These are phyloP conservation scores for Ophiognomonia clavigignenti-juglandacearum DNA, from an alignment of 2,329 filamentous ascomycete species.

Conservation along the genomic window DNA sequence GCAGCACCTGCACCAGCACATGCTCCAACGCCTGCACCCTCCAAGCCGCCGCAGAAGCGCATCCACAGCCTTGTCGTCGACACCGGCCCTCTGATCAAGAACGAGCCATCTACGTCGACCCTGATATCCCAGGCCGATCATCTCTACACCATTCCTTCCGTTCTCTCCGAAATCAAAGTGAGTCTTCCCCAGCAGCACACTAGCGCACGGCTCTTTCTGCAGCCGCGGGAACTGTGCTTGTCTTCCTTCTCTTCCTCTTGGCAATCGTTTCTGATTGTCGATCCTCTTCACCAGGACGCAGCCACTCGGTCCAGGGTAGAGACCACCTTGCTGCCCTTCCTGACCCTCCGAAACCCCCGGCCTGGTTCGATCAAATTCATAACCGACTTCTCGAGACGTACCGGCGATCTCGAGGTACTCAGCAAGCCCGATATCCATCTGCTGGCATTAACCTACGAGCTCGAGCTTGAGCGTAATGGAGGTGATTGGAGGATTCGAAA, in stretches of 20 bases:
- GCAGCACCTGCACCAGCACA: background rate
- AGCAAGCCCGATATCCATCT: constrained; percentile 87
- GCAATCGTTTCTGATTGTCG: background rate
- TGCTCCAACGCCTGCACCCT: background rate
- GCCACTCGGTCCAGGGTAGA: constrained; percentile 77
- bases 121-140: constrained; percentile 72
- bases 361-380: constrained; percentile 76
- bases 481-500: constrained; percentile 82
- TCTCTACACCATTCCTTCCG: constrained; percentile 78
- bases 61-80: constrained; percentile 85
- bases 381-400: constrained; percentile 79
- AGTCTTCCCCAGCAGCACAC: too few relatives aligned
- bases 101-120: constrained; percentile 79
- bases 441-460: constrained; percentile 83
- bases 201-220: background rate
- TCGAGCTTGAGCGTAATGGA: constrained; percentile 89
- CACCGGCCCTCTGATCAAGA: constrained; percentile 89
- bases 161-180: constrained; percentile 79
- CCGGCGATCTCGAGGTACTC: constrained; percentile 82
- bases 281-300: constrained; percentile 63
- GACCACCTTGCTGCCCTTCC: constrained; percentile 78
- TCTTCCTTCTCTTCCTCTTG: background rate
- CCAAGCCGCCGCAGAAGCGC: constrained; percentile 44
- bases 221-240: too few relatives aligned
- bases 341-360: constrained; percentile 69